phyloP scores from a whole-genome alignment of 345 rosid genomes.

The Populus simonii region DNA sequence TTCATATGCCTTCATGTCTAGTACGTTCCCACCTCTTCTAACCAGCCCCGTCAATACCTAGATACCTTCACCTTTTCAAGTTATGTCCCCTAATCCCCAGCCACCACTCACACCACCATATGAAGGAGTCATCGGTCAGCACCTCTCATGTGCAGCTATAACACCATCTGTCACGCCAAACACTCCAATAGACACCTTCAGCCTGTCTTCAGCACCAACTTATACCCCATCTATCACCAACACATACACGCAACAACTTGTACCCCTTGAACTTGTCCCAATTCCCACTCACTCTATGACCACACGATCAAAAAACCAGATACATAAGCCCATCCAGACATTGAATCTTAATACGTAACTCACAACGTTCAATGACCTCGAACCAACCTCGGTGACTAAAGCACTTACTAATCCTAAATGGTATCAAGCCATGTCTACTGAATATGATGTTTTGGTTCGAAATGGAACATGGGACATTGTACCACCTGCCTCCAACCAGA shows the following conservation, averaged over 20 bases:
- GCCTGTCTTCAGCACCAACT: neutral
- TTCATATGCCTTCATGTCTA: fast-evolving
- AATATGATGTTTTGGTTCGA: neutral
- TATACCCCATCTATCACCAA: too few relatives aligned
- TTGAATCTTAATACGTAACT: neutral
- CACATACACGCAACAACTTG: too few relatives aligned
- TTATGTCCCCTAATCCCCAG: too few relatives aligned
- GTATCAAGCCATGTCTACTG: neutral
- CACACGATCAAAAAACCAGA: neutral
- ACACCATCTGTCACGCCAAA: too few relatives aligned
- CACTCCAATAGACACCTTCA: too few relatives aligned
- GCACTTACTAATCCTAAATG: fast-evolving
- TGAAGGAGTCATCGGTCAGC: too few relatives aligned
- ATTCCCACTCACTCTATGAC: too few relatives aligned
- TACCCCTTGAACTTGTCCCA: too few relatives aligned
- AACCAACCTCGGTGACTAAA: neutral
- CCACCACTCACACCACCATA: too few relatives aligned
- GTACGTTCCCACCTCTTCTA: neutral
- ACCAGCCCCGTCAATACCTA: fast-evolving
- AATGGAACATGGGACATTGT: neutral
- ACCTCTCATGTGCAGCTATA: too few relatives aligned
- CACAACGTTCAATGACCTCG: fast-evolving
- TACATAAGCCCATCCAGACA: neutral
- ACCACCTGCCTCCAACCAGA: neutral
- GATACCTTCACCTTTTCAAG: fast-evolving